Evolutionary conservation across 2,329 filamentous ascomycete genomes (phyloP), one percentile per base, ranked within the genome.

Genomic region (Colletotrichum zoysiae): DNA sequence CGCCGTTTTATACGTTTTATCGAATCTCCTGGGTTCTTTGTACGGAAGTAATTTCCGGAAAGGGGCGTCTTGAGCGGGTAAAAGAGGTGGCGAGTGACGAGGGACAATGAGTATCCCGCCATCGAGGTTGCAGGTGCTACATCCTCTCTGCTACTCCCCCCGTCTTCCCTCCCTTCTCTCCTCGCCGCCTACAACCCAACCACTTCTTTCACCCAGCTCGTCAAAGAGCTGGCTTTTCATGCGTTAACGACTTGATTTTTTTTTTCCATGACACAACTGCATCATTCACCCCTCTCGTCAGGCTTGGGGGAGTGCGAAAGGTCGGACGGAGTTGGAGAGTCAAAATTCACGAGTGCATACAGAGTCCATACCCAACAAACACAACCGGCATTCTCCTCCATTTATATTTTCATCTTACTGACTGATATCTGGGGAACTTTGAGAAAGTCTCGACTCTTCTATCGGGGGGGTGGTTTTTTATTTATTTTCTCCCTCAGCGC

Each of bases 1-100:
- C 46, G 23, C 26, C 50, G 5, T 42, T 40, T 58, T 58, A 73
- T 73, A 73, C 66, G 70, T 73, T 66, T 69, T 60, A 57, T n/a
- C 40, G 51, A 40, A 26, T 40, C n/a, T 33, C 33, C 11, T 14
- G 35, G 44, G n/a, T 30, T 50, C n/a, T 12, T 38, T 26, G 26
- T 30, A n/a, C 20, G 42, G 58, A 20, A 48, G 11, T 5, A 20
- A n/a, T 33, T 9, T 33, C 35, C 30, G 30, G n/a, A 35, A 51
- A 40, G 9, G 59, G 46, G 33, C 33, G 50, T 9, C 48, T 1
- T 44, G 11, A 61, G 30, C 30, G 30, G n/a, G 30, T 8, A n/a
- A 35, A 38, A n/a, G 30, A 35, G 59, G 59, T 33, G 20, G 38
- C 33, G 33, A 20, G 38, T 16, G 3, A 51, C 11, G 59, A 51